phyloP scores from a whole-genome alignment of 2,329 filamentous ascomycete genomes.

The Aspergillus alliaceus region DNA sequence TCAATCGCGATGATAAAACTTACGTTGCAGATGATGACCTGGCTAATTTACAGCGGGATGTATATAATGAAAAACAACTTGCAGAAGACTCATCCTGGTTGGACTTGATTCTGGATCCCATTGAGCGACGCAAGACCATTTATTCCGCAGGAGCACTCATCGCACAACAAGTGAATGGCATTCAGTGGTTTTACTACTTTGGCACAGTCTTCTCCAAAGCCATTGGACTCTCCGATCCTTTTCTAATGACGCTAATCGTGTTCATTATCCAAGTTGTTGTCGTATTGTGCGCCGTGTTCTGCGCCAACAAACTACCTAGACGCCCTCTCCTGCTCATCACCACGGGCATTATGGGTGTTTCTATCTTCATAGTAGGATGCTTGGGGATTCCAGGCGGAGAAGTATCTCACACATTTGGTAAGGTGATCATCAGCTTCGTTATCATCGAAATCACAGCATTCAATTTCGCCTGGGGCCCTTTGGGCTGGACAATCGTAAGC shows the following conservation, averaged over 20 bases:
- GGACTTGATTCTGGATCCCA: not conserved
- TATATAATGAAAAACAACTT: not conserved
- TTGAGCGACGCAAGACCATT: not conserved
- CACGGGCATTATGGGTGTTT: not conserved
- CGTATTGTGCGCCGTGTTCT: not conserved
- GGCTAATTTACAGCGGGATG: not conserved
- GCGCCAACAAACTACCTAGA: not conserved
- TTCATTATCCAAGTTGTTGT: conserved; percentile 1
- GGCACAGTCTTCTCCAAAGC: conserved; percentile 1
- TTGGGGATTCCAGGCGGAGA: not conserved
- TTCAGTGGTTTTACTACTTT: conserved; percentile 1
- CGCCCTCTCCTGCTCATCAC: not conserved
- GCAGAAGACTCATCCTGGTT: not conserved
- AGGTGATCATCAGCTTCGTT: not conserved
- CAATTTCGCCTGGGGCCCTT: conserved; percentile 1
- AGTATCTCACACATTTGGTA: not conserved
- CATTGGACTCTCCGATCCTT: not conserved
- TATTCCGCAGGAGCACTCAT: not conserved
- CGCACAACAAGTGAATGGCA: conserved; percentile 1
- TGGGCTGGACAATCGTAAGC: not conserved
- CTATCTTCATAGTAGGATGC: conserved; percentile 1
- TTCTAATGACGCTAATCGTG: not conserved
- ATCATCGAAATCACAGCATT: conserved; percentile 1
- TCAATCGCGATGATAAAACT: not conserved
- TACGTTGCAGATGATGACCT: not conserved